Conservation (phyloP, 495 filamentous ascomycete species). For the Sordaria brevicollis region DNA sequence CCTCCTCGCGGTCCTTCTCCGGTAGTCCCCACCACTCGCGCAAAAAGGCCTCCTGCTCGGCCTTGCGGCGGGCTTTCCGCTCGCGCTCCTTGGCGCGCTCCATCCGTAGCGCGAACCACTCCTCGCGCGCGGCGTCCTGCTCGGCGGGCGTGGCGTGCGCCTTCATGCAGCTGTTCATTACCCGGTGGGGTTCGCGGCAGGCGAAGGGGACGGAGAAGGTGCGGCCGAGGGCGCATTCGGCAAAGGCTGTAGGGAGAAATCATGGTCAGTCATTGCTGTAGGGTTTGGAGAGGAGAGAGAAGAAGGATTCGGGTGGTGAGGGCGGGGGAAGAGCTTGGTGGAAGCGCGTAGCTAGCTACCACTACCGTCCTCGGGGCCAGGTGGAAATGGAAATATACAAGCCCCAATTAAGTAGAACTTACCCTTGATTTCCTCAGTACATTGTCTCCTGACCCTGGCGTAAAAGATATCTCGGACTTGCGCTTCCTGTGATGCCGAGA, state of each 20-base stretch:
- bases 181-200: slow-evolving; percentile 64
- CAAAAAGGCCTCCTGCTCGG: slow-evolving; percentile 47
- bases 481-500: slow-evolving; percentile 82
- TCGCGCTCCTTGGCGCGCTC: slow-evolving; percentile 55
- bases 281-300: not conserved
- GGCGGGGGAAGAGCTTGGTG: not conserved
- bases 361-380: too few relatives aligned
- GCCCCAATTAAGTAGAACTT: slow-evolving; percentile 6
- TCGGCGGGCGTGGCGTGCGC: slow-evolving; percentile 71
- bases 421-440: slow-evolving; percentile 84
- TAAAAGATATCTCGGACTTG: slow-evolving; percentile 88
- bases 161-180: slow-evolving; percentile 94
- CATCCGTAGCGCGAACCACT: slow-evolving; percentile 75
- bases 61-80: slow-evolving; percentile 43
- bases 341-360: not conserved
- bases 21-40: slow-evolving; percentile 52
- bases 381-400: not conserved
- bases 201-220: slow-evolving; percentile 78
- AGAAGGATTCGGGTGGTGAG: not conserved
- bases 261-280: not conserved
- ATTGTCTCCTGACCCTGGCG: slow-evolving; percentile 68
- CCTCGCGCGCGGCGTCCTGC: slow-evolving; percentile 79
- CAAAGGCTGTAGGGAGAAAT: slow-evolving; percentile 56
- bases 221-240: slow-evolving; percentile 73
- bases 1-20: slow-evolving; percentile 33